phyloP scores from a whole-genome alignment of 805 yeast genomes.

The Saccharomyces paradoxus region DNA sequence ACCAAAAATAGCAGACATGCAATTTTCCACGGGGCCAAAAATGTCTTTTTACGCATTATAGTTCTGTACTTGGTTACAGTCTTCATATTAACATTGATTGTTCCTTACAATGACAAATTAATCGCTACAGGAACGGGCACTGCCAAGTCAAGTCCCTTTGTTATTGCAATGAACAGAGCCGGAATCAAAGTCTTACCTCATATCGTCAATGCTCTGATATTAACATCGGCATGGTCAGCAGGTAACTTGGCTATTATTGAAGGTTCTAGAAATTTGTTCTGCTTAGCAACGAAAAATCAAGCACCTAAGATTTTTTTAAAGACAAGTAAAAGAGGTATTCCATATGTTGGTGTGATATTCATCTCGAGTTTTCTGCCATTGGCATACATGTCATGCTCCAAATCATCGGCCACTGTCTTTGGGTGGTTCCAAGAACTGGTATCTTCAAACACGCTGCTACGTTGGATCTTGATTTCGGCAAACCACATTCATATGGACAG shows the following conservation, averaged over 20 bases:
- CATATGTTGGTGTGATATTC: conserved; percentile 31
- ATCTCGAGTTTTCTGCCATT: neutral
- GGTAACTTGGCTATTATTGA: conserved; percentile 40
- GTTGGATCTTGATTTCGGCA: conserved; percentile 29
- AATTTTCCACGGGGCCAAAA: conserved; percentile 45
- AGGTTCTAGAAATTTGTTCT: conserved; percentile 39
- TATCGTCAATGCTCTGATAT: conserved; percentile 41
- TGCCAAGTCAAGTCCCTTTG: conserved; percentile 43
- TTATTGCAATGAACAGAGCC: conserved; percentile 41
- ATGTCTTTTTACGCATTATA: conserved; percentile 48
- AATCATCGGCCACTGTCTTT: conserved; percentile 24
- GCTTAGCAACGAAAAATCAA: conserved; percentile 38
- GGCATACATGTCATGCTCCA: neutral
- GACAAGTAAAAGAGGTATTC: conserved; percentile 45
- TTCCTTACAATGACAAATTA: conserved; percentile 35
- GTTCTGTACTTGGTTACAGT: conserved; percentile 46
- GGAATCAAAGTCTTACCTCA: conserved; percentile 42
- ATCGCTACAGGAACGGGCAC: conserved; percentile 27
- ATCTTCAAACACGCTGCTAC: conserved; percentile 27
- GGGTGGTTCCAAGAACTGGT: conserved; percentile 32
- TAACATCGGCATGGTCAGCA: conserved; percentile 37
- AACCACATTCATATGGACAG: conserved; percentile 29
- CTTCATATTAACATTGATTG: conserved; percentile 47
- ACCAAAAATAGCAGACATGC: conserved; percentile 40
- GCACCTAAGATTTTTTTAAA: conserved; percentile 40